Conservation (phyloP, 2,329 filamentous ascomycete species). For the Penicillium psychrosexuale region DNA sequence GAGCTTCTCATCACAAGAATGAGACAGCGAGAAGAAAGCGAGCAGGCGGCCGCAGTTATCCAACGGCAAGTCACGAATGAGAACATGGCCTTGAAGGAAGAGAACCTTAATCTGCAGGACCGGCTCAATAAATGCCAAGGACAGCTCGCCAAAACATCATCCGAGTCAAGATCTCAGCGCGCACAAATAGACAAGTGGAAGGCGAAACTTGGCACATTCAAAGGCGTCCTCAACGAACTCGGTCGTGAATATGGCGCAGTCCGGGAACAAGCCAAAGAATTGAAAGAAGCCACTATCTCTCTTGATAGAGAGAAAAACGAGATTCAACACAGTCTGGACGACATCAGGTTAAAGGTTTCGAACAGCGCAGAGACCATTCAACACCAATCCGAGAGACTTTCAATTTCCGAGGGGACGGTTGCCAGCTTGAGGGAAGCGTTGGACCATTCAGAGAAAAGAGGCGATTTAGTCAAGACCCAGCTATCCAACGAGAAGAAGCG, state of each 20-base stretch:
- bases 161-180: constrained; percentile 20
- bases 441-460: constrained; percentile 21
- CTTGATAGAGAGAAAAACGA: constrained; percentile 25
- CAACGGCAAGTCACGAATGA: constrained; percentile 28
- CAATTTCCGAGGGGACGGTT: constrained; percentile 18
- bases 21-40: constrained; percentile 35
- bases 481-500: constrained; percentile 32
- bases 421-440: constrained; percentile 27
- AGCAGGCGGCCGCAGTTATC: constrained; percentile 20
- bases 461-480: constrained; percentile 15
- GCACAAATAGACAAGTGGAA: constrained; percentile 36
- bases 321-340: constrained; percentile 26
- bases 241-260: constrained; percentile 34
- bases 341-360: constrained; percentile 23
- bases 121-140: constrained; percentile 20
- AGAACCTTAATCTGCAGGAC: constrained; percentile 29
- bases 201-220: constrained; percentile 32
- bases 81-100: constrained; percentile 23
- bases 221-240: constrained; percentile 32
- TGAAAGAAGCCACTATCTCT: constrained; percentile 24
- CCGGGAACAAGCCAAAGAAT: constrained; percentile 27
- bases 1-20: constrained; percentile 35
- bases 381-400: constrained; percentile 20
- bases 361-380: constrained; percentile 14
- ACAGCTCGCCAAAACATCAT: constrained; percentile 20